Conservation (phyloP, 169 alveolate genomes). For the Plasmodium chabaudi region DNA sequence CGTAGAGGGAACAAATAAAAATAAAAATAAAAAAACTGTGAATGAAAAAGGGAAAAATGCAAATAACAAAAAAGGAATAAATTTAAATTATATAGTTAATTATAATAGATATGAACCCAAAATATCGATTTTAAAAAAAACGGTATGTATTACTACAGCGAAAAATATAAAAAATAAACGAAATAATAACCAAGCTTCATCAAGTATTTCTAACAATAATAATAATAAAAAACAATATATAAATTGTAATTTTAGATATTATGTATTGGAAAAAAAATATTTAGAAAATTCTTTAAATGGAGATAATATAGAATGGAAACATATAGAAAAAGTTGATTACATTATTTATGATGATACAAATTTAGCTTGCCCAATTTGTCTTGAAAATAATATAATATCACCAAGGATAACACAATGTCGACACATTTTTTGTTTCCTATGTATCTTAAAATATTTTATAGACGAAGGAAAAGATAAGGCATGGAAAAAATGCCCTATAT, state of each 20-base stretch:
- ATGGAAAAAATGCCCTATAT: slow-evolving; percentile 67
- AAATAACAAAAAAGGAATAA: slow-evolving; percentile 37
- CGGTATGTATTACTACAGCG: background rate
- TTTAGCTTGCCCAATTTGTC: slow-evolving; percentile 80
- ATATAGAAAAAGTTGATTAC: slow-evolving; percentile 78
- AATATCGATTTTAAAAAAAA: slow-evolving; percentile 21
- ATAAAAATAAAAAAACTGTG: background rate
- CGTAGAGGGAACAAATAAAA: slow-evolving; percentile 2
- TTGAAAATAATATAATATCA: slow-evolving; percentile 76
- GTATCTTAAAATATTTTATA: slow-evolving; percentile 79
- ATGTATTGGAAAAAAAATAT: slow-evolving; percentile 61
- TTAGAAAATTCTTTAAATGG: slow-evolving; percentile 23
- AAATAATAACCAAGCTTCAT: too few species aligned
- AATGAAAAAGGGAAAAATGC: slow-evolving; percentile 29
- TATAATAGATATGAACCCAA: slow-evolving; percentile 66
- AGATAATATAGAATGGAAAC: slow-evolving; percentile 73
- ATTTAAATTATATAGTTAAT: slow-evolving; percentile 43
- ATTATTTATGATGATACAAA: slow-evolving; percentile 76
- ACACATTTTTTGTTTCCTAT: slow-evolving; percentile 79
- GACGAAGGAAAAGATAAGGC: slow-evolving; percentile 37
- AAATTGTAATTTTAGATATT: slow-evolving; percentile 72
- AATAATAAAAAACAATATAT: slow-evolving; percentile 53
- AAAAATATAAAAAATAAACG: background rate
- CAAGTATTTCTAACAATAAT: background rate
- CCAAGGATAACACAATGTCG: slow-evolving; percentile 80